Conservation (phyloP, 768 basidiomycete species). For the Trametes meyenii region DNA sequence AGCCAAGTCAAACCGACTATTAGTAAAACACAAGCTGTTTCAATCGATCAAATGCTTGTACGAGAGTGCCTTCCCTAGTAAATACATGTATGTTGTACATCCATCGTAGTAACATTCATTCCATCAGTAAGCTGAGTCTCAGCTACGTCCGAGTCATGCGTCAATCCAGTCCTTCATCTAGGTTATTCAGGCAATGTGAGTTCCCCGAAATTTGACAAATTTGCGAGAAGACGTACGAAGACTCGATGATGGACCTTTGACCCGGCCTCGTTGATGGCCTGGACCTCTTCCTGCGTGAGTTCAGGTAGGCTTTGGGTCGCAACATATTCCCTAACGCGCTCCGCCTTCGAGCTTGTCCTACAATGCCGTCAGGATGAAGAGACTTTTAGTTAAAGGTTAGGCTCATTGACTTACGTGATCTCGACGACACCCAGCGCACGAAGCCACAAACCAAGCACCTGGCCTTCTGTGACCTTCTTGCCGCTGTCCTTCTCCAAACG, state of each 20-base stretch:
- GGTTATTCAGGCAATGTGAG: too few species aligned
- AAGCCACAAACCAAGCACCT: slow-evolving; percentile 37
- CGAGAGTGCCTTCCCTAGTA: too few species aligned
- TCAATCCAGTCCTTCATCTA: too few species aligned
- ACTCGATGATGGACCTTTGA: slow-evolving; percentile 33
- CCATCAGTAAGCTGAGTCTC: too few species aligned
- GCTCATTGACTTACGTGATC: slow-evolving; percentile 34
- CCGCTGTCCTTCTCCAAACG: slow-evolving; percentile 29
- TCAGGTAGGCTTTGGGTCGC: slow-evolving; percentile 44
- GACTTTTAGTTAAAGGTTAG: not conserved
- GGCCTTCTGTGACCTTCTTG: slow-evolving; percentile 31
- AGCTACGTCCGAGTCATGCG: too few species aligned
- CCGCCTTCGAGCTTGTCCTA: slow-evolving; percentile 45
- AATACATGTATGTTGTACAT: too few species aligned
- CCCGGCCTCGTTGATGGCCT: slow-evolving; percentile 34
- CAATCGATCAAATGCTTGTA: too few species aligned
- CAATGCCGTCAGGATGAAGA: not conserved
- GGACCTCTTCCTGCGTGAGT: slow-evolving; percentile 33
- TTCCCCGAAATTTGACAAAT: not conserved
- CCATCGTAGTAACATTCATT: too few species aligned
- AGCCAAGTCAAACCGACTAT: too few species aligned
- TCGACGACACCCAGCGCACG: slow-evolving; percentile 34
- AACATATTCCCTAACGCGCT: slow-evolving; percentile 52
- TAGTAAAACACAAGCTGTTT: too few species aligned
- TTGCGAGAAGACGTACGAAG: slow-evolving; percentile 28